Percentiles rank a stretch among this genome's conserved stretches.
Evolutionary conservation across 176 grass and related monocot species (phyloP).

Genomic region (Aegilops bicornis): DNA sequence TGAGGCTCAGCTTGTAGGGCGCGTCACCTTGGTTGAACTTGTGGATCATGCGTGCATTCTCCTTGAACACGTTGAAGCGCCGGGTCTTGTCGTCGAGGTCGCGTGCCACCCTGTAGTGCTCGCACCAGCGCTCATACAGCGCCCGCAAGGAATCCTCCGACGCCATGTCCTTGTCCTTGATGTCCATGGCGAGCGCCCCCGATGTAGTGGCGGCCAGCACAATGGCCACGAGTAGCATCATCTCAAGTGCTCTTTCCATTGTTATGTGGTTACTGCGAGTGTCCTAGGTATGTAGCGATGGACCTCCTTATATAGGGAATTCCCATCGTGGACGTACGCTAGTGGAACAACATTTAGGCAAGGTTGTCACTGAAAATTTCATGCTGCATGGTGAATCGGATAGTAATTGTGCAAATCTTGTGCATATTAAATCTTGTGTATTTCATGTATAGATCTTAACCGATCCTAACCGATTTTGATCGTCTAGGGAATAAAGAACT

Average conservation of each 20-base stretch:
- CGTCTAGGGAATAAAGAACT: neutral
- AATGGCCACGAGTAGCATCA: neutral
- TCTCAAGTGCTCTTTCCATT: neutral
- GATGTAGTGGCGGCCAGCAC: neutral
- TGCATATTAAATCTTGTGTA: neutral
- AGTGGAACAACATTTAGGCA: no score
- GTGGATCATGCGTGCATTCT: conserved; percentile 41
- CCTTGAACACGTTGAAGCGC: conserved; percentile 53
- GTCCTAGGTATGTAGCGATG: neutral
- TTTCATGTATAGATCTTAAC: no score
- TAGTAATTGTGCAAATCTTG: neutral
- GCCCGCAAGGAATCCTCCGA: conserved; percentile 39
- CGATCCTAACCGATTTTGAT: no score
- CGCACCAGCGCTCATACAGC: conserved; percentile 48
- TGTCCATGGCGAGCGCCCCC: neutral
- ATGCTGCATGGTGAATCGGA: neutral
- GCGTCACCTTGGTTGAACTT: conserved; percentile 31
- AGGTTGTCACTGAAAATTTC: neutral
- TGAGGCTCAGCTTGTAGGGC: conserved; percentile 45
- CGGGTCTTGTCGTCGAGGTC: conserved; percentile 31
- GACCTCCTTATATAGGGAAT: neutral
- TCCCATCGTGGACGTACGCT: neutral
- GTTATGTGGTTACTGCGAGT: neutral
- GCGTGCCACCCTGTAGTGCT: conserved; percentile 17
- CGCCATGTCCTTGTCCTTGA: conserved; percentile 32